phyloP scores from a whole-genome alignment of 2,329 filamentous ascomycete genomes.

The Pestalotiopsis sp. region DNA sequence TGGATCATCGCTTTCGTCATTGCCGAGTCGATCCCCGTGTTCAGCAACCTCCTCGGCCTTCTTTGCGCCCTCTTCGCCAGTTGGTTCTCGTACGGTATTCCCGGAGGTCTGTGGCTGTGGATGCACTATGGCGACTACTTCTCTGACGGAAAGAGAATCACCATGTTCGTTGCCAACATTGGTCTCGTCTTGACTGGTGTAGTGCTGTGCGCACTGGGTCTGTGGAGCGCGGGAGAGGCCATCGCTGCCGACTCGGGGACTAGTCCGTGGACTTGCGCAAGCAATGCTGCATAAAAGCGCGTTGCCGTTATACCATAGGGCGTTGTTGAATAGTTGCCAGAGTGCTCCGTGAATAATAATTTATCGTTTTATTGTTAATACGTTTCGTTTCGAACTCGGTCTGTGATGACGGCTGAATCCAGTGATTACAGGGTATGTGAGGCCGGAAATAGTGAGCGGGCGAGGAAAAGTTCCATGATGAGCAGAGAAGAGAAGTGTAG shows the following conservation, averaged over 20 bases:
- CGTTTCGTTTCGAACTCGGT: neutral
- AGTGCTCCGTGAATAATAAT: neutral
- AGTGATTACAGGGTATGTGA: too few relatives aligned
- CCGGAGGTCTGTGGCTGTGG: conserved; percentile 51
- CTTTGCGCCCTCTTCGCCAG: conserved; percentile 65
- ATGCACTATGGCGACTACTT: conserved; percentile 47
- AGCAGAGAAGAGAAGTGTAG: too few relatives aligned
- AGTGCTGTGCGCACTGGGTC: conserved; percentile 38
- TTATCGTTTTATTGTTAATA: neutral
- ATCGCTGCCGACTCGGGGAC: conserved; percentile 32
- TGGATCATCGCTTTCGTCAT: conserved; percentile 70
- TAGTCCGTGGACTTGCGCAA: conserved; percentile 39
- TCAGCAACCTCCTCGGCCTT: conserved; percentile 66
- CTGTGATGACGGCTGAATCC: neutral
- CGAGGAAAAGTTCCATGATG: too few relatives aligned
- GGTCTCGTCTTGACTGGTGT: conserved; percentile 35
- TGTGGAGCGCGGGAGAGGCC: conserved; percentile 42
- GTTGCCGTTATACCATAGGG: neutral
- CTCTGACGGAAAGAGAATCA: conserved; percentile 30
- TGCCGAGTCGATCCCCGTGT: conserved; percentile 70
- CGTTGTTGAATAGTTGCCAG: neutral
- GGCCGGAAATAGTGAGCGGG: too few relatives aligned
- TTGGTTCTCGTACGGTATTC: conserved; percentile 65
- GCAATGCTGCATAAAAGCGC: conserved; percentile 20
- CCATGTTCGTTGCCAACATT: conserved; percentile 35